phyloP scores from a whole-genome alignment of 116 monocot species.

The Trichopus zeylanicus region DNA sequence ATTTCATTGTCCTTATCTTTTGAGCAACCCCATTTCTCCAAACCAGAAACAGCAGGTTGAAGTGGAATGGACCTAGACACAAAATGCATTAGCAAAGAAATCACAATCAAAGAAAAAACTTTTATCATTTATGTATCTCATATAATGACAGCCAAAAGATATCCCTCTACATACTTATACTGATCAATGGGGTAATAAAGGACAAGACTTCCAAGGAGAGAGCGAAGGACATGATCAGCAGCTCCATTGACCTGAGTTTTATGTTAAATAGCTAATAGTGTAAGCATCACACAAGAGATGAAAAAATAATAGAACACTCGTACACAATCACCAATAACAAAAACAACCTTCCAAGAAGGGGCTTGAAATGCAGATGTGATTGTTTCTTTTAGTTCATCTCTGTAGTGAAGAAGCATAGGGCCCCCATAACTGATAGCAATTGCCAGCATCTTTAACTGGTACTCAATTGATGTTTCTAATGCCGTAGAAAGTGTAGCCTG shows the following conservation, averaged over 20 bases:
- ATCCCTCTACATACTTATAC: conserved; percentile 58
- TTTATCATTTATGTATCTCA: background rate
- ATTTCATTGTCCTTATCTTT: conserved; percentile 33
- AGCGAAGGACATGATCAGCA: conserved; percentile 84
- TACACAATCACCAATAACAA: background rate
- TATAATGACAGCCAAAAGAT: background rate
- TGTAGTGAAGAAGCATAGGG: conserved; percentile 49
- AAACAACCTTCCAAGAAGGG: conserved; percentile 93
- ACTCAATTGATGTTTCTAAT: conserved; percentile 75
- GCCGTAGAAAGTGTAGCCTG: conserved; percentile 84
- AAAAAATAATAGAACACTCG: background rate
- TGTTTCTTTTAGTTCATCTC: conserved; percentile 64
- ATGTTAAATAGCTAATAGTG: background rate
- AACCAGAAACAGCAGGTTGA: conserved; percentile 19
- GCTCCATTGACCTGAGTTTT: conserved; percentile 79
- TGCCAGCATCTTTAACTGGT: conserved; percentile 72
- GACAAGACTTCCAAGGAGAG: conserved; percentile 78
- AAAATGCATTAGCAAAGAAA: conserved; percentile 8
- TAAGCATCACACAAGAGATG: background rate
- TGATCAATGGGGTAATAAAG: conserved; percentile 89
- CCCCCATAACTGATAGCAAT: conserved; percentile 73
- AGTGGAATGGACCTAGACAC: conserved; percentile 38
- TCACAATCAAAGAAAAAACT: background rate
- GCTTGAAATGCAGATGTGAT: conserved; percentile 86
- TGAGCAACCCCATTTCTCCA: conserved; percentile 81